Evolutionary conservation across 163 green algal genomes (phyloP), one percentile per base, ranked within the genome.

Genomic region (Scenedesmus sp.): DNA sequence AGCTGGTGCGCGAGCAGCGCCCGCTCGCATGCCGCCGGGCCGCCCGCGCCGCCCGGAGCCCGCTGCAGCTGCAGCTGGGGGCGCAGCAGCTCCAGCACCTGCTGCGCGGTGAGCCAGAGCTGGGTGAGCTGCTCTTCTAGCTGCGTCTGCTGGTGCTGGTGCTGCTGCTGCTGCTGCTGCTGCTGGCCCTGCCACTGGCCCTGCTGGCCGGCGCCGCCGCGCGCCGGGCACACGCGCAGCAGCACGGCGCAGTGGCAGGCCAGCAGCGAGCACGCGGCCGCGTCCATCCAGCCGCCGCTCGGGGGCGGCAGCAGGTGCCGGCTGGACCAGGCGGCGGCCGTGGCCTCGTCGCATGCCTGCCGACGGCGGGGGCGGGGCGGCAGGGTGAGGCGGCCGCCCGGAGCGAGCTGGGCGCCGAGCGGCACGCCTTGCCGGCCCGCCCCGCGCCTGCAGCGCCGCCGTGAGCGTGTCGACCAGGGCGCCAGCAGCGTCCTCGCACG

Each of bases 1-100:
- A 71, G 44, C 24, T 80, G 72, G 28, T 70, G 57, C 58, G 63
- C 44, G 11, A 75, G 24, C 36, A 81, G 63, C 34, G 69, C 18
- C 63, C 60, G 62, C 62, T 75, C 63, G 24, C 26, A 11, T 28
- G 51, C 74, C 48, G 74, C 62, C 29, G 36, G 0, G 1, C n/a
- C 48, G 45, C 31, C 4, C 74, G 50, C 29, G 6, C 58, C 45
- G 47, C 20, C 28, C 31, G 47, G 28, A 34, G 33, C 48, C 66
- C n/a, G 57, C 42, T 70, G 63, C 42, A 60, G 63, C 33, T 66
- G 54, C 24, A 22, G 48, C 29, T 80, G 34, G 18, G 42, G 17
- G 10, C 31, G 29, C 26, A 78, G 6, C 15, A 78, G 58, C 20
- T 70, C 70, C 5, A 6, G 39, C 39, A 67, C 53, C 69, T 67